Conservation (phyloP, 306 rosid species). For the Rubus parviflorus region DNA sequence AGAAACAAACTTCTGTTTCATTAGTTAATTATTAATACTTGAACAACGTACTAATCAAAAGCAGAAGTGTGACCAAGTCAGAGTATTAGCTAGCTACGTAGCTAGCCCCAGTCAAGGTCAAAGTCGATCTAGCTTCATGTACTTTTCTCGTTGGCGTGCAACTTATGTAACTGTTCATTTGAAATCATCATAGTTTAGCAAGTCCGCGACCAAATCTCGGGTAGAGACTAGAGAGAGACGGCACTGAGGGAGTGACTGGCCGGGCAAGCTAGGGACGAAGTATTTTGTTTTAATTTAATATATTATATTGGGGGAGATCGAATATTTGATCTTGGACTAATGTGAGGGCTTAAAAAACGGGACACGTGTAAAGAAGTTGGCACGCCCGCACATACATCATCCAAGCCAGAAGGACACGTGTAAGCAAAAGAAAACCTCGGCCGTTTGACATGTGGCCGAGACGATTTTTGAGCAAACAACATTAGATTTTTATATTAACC, state of each 20-base stretch:
- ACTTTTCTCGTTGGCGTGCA: constrained; percentile 9
- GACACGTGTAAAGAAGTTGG: too few species aligned
- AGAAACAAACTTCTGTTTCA: not conserved
- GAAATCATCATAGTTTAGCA: not conserved
- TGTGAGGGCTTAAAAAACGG: too few species aligned
- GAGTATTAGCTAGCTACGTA: not conserved
- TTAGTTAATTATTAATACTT: not conserved
- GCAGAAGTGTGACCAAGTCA: not conserved
- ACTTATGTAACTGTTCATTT: not conserved
- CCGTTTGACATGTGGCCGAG: too few species aligned
- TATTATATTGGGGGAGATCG: too few species aligned
- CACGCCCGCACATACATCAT: too few species aligned
- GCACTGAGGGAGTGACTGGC: not conserved
- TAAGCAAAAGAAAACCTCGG: too few species aligned
- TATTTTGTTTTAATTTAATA: not conserved
- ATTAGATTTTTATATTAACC: too few species aligned
- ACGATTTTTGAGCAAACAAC: too few species aligned
- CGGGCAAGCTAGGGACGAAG: not conserved
- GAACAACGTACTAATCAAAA: not conserved
- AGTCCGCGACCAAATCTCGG: not conserved
- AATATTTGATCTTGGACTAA: too few species aligned
- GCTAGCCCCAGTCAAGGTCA: not conserved
- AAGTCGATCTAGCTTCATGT: not conserved
- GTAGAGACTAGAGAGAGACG: not conserved
- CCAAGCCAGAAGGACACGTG: too few species aligned